phyloP scores from a whole-genome alignment of 2,329 filamentous ascomycete species.

The Akanthomyces dipterigenus region DNA sequence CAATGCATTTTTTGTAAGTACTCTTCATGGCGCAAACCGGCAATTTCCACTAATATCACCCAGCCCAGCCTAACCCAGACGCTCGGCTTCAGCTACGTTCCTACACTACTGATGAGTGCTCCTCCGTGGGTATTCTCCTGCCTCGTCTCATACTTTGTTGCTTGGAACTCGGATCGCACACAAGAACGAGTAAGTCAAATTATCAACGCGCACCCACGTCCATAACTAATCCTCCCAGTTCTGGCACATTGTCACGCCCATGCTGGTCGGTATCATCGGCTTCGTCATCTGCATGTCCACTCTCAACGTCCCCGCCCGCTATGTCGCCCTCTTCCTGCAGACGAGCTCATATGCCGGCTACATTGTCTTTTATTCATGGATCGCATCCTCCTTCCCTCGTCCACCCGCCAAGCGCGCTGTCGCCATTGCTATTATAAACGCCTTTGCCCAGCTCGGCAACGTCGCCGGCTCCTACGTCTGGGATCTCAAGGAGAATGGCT shows the following conservation, averaged over 20 bases:
- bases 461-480: conserved; percentile 58
- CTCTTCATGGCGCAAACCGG: not conserved
- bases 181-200: conserved; percentile 41
- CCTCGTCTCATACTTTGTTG: conserved; percentile 47
- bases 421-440: conserved; percentile 55
- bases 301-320: conserved; percentile 47
- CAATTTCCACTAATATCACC: conserved; percentile 10
- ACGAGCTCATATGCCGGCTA: conserved; percentile 51
- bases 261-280: conserved; percentile 45
- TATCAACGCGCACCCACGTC: not conserved
- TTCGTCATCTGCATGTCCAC: conserved; percentile 57
- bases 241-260: conserved; percentile 50
- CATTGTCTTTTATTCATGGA: conserved; percentile 54
- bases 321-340: conserved; percentile 54
- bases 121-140: conserved; percentile 55
- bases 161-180: conserved; percentile 49
- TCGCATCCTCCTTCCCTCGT: conserved; percentile 49
- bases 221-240: conserved; percentile 31
- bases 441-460: conserved; percentile 50
- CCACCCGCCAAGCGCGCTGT: conserved; percentile 55
- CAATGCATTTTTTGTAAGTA: conserved; percentile 49
- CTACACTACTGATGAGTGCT: conserved; percentile 48
- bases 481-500: conserved; percentile 52
- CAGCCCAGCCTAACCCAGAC: conserved; percentile 46
- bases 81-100: conserved; percentile 44